Evolutionary conservation across 2,329 filamentous ascomycete species (phyloP).

Genomic region (Penicillium sp.): DNA sequence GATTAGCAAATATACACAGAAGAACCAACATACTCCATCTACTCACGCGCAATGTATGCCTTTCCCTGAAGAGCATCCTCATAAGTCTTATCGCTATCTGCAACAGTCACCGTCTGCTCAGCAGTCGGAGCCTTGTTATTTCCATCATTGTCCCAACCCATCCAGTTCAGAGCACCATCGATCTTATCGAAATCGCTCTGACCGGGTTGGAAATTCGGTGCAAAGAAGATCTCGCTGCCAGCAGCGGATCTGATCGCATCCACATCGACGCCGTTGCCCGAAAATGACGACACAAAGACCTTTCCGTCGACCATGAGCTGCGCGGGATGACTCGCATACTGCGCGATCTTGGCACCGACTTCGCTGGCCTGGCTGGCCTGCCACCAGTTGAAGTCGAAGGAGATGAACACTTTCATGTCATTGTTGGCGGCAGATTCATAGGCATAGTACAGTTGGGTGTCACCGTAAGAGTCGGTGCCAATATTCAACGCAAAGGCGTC

Average conservation of each 20-base stretch:
- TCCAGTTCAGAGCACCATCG: conserved; percentile 47
- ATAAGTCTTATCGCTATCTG: conserved; percentile 38
- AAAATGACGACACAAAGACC: conserved; percentile 56
- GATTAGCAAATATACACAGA: not conserved
- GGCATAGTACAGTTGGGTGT: conserved; percentile 49
- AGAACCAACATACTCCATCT: not conserved
- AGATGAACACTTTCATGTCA: conserved; percentile 56
- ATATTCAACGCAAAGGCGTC: conserved; percentile 55
- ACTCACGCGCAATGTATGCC: conserved; percentile 50
- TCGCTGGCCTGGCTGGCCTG: conserved; percentile 35
- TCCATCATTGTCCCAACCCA: conserved; percentile 45
- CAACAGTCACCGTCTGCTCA: conserved; percentile 42
- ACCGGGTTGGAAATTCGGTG: conserved; percentile 51
- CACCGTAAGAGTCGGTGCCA: conserved; percentile 44
- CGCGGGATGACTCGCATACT: conserved; percentile 45
- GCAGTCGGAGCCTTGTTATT: conserved; percentile 51
- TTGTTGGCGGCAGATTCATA: conserved; percentile 50
- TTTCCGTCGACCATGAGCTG: conserved; percentile 52
- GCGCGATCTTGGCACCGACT: conserved; percentile 48
- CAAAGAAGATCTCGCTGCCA: conserved; percentile 48
- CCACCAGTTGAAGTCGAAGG: conserved; percentile 58
- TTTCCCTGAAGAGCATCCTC: conserved; percentile 37
- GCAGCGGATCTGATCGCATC: conserved; percentile 44
- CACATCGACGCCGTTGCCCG: conserved; percentile 49
- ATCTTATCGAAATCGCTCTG: conserved; percentile 39